Conservation (phyloP, 768 basidiomycete species). For the Podaxis carcinomalis region DNA sequence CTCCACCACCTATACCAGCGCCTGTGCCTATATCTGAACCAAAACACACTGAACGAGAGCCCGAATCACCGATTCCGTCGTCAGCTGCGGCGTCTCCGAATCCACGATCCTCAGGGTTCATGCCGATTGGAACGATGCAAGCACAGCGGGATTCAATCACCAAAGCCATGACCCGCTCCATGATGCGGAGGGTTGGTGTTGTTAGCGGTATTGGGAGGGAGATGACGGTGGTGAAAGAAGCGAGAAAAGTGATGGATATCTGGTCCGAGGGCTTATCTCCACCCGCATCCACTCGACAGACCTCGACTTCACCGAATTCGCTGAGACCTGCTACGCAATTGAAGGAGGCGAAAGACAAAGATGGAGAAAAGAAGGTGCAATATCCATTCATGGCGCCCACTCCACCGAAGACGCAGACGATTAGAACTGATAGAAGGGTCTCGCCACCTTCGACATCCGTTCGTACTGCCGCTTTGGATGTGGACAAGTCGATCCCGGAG, state of each 20-base stretch:
- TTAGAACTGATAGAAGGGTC: slow-evolving; percentile 31
- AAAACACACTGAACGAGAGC: not conserved
- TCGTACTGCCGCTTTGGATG: not conserved
- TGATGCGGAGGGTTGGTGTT: slow-evolving; percentile 17
- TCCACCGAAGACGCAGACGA: slow-evolving; percentile 22
- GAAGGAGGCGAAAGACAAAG: not conserved
- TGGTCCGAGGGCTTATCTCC: slow-evolving; percentile 25
- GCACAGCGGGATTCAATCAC: slow-evolving; percentile 34
- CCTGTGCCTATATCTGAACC: not conserved
- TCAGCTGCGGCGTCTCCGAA: slow-evolving; percentile 38
- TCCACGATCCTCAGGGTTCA: slow-evolving; percentile 74
- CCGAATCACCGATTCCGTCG: slow-evolving; percentile 3
- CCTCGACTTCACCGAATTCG: too few relatives aligned
- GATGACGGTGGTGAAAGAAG: slow-evolving; percentile 31
- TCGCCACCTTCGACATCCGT: slow-evolving; percentile 29
- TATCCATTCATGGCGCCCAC: slow-evolving; percentile 21
- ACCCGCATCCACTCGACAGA: not conserved
- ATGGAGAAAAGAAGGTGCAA: slow-evolving; percentile 13
- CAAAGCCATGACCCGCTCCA: not conserved
- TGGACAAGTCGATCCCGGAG: not conserved
- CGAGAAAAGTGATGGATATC: slow-evolving; percentile 32
- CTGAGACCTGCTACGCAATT: not conserved
- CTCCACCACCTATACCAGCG: not conserved
- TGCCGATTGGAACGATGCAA: slow-evolving; percentile 48
- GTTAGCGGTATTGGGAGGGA: slow-evolving; percentile 18